Conservation (phyloP, 1,284 basidiomycete species). For the Xanthoconium separans region DNA sequence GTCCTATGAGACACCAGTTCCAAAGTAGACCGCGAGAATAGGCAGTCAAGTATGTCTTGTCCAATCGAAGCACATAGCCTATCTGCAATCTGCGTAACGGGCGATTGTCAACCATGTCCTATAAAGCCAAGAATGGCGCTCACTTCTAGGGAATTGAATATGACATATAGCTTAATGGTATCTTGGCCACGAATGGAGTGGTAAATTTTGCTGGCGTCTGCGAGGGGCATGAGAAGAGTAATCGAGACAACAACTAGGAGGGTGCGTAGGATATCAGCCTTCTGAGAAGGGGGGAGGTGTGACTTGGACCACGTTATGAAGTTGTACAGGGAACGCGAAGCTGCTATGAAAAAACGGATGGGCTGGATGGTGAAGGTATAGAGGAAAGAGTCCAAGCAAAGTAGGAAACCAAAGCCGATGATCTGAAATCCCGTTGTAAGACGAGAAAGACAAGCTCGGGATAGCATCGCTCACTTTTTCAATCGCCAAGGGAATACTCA, state of each 20-base stretch:
- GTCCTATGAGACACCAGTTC: constrained; percentile 67
- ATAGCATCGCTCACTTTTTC: constrained; percentile 70
- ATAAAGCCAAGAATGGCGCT: constrained; percentile 16
- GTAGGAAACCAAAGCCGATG: constrained; percentile 87
- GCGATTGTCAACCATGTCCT: neutral
- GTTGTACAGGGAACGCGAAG: constrained; percentile 57
- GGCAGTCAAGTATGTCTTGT: constrained; percentile 94
- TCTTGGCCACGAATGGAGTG: constrained; percentile 99
- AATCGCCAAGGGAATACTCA: constrained; percentile 89
- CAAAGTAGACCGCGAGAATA: constrained; percentile 92
- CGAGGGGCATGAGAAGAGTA: constrained; percentile 75
- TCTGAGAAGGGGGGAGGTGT: constrained; percentile 80
- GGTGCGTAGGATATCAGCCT: constrained; percentile 85
- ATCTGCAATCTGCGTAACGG: constrained; percentile 78
- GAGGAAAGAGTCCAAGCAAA: constrained; percentile 96
- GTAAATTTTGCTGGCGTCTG: constrained; percentile 98
- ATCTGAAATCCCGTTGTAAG: constrained; percentile 53
- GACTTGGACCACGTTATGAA: constrained; percentile 48
- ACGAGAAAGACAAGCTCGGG: neutral
- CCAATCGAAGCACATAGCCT: constrained; percentile 95
- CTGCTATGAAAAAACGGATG: constrained; percentile 78
- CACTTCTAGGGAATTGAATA: constrained; percentile 97
- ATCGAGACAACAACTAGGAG: constrained; percentile 79
- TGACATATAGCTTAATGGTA: constrained; percentile 98
- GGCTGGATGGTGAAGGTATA: constrained; percentile 98